Conservation (phyloP, 352 stramenopile genomes). For the Phytopythium oedochilum region DNA sequence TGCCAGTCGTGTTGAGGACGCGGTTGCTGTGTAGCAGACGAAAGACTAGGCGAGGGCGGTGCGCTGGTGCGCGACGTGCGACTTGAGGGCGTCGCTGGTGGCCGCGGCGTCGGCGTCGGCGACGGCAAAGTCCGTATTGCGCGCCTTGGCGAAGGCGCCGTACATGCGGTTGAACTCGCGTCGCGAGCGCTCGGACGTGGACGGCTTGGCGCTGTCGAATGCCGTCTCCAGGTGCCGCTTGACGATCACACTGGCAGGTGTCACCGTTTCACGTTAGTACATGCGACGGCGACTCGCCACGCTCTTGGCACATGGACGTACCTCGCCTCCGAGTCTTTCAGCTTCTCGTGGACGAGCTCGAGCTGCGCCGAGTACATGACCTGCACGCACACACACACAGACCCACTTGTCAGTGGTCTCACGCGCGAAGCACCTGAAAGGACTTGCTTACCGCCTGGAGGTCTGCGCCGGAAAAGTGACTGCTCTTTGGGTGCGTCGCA, state of each 20-base stretch:
- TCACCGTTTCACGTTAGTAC: no score
- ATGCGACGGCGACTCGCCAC: no score
- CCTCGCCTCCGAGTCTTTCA: constrained; percentile 50
- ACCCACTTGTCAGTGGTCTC: background rate
- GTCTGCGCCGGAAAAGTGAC: constrained; percentile 89
- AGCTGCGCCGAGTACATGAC: constrained; percentile 94
- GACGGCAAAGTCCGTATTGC: constrained; percentile 65
- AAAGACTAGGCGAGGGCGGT: constrained; percentile 56
- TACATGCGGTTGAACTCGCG: constrained; percentile 73
- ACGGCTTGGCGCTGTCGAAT: constrained; percentile 66
- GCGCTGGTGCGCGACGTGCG: constrained; percentile 56
- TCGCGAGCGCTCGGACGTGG: constrained; percentile 50
- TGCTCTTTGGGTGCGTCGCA: constrained; percentile 55
- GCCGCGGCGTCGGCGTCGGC: constrained; percentile 41
- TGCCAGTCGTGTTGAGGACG: no score
- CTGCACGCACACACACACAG: constrained; percentile 15
- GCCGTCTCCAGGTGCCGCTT: constrained; percentile 53
- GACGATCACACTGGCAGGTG: constrained; percentile 42
- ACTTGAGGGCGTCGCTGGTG: constrained; percentile 44
- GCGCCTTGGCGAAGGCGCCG: constrained; percentile 57
- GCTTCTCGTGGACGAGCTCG: constrained; percentile 89
- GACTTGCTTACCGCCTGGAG: constrained; percentile 81
- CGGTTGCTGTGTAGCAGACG: no score
- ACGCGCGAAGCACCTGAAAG: background rate
- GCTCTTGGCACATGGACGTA: no score